Conservation (phyloP, 2,329 filamentous ascomycete genomes). For the Xylariaceae sp. region DNA sequence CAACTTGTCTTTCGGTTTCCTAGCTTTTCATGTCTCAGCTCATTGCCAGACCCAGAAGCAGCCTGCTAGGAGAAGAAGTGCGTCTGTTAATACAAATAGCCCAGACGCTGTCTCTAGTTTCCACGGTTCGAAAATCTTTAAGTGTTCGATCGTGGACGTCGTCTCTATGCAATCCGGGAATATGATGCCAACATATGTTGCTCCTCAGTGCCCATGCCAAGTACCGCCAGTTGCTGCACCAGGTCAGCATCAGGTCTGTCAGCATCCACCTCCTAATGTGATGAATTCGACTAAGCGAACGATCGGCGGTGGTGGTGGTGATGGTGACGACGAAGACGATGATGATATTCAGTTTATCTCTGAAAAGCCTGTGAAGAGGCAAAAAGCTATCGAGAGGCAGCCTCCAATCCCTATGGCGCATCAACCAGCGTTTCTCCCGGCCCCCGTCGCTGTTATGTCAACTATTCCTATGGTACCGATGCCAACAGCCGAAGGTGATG, state of each 20-base stretch:
- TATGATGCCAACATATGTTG: slow-evolving; percentile 18
- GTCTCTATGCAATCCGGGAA: slow-evolving; percentile 3
- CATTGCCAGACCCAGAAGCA: slow-evolving; percentile 3
- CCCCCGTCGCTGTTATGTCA: slow-evolving; percentile 2
- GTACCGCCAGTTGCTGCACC: slow-evolving; percentile 1
- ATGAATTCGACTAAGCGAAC: slow-evolving; percentile 26
- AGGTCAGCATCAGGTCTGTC: background rate
- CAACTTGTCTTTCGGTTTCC: slow-evolving; percentile 21
- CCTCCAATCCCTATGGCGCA: slow-evolving; percentile 1
- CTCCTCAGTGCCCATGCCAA: slow-evolving; percentile 7
- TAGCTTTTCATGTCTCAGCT: slow-evolving; percentile 18
- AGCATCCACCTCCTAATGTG: background rate
- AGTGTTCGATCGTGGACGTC: background rate
- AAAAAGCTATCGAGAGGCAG: slow-evolving; percentile 25
- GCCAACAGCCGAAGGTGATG: slow-evolving; percentile 7
- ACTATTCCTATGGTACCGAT: background rate
- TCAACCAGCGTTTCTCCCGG: background rate
- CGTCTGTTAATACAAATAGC: slow-evolving; percentile 22
- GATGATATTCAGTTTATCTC: slow-evolving; percentile 43
- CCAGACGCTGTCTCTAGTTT: slow-evolving; percentile 1
- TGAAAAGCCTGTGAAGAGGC: slow-evolving; percentile 39
- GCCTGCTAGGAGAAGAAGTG: background rate
- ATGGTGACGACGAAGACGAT: slow-evolving; percentile 22
- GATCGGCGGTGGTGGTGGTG: slow-evolving; percentile 24
- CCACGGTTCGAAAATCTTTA: background rate